phyloP scores from a whole-genome alignment of 2,329 filamentous ascomycete species.

The Fusarium torulosum region DNA sequence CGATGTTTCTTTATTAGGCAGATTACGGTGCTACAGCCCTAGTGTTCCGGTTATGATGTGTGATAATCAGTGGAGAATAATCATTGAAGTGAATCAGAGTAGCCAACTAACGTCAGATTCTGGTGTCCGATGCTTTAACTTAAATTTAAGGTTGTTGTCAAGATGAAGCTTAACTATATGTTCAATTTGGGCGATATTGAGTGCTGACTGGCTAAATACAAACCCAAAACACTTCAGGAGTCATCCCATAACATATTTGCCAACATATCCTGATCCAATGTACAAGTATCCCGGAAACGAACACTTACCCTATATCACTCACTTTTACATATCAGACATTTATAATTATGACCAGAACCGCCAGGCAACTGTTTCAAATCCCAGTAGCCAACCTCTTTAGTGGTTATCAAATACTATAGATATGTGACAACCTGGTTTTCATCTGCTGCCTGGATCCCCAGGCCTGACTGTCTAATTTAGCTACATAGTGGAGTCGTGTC shows the following conservation, averaged over 20 bases:
- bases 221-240: background rate
- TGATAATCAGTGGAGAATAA: background rate
- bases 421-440: background rate
- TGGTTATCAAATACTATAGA: accelerated
- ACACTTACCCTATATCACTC: background rate
- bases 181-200: too few relatives aligned
- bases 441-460: constrained; percentile 22
- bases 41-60: background rate
- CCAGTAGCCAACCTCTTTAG: background rate
- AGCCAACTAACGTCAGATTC: too few relatives aligned
- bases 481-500: background rate
- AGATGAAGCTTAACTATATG: too few relatives aligned
- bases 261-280: background rate
- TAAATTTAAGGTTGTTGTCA: too few relatives aligned
- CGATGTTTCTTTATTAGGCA: background rate
- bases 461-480: background rate
- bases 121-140: too few relatives aligned
- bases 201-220: too few relatives aligned
- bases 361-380: constrained; percentile 10
- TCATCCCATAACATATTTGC: background rate
- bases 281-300: background rate
- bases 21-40: constrained; percentile 1
- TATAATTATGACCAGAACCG: background rate
- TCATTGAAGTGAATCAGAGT: too few relatives aligned
- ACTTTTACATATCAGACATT: background rate